phyloP scores from a whole-genome alignment of 1,139 yeast species.

The Suhomyces bokatorum region DNA sequence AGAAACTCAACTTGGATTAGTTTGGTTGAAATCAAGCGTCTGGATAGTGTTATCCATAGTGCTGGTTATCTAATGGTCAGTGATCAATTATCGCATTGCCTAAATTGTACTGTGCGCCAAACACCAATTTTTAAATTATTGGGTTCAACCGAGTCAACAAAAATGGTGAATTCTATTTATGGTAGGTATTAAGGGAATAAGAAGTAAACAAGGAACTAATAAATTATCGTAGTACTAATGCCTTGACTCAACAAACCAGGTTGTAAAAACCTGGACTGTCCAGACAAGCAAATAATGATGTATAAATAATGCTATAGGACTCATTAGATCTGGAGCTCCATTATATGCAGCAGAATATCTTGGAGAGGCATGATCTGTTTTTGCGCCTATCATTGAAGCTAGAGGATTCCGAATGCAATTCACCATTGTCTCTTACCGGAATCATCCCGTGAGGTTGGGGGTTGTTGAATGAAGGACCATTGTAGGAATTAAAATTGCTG shows the following conservation, averaged over 20 bases:
- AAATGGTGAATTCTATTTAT: neutral
- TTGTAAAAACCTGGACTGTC: neutral
- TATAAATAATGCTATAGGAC: neutral
- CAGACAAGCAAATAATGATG: too few species aligned
- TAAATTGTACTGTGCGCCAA: neutral
- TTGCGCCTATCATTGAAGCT: conserved; percentile 35
- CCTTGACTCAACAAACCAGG: neutral
- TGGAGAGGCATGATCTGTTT: conserved; percentile 17
- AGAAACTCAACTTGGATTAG: neutral
- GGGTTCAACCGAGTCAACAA: too few species aligned
- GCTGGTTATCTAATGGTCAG: neutral
- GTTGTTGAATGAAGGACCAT: conserved; percentile 6
- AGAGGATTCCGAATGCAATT: conserved; percentile 41
- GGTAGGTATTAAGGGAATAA: neutral
- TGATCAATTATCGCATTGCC: too few species aligned
- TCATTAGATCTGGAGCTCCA: neutral
- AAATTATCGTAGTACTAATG: neutral
- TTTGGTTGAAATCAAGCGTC: neutral
- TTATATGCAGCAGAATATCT: conserved; percentile 14
- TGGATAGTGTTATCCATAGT: neutral
- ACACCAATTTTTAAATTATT: too few species aligned
- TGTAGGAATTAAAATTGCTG: conserved; percentile 12
- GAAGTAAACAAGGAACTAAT: neutral
- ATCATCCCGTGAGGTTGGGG: conserved; percentile 27
- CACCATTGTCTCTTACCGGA: conserved; percentile 40